Base-by-base conservation (phyloP, 2,329 filamentous ascomycete genomes). In the Huntiella savannae region DNA sequence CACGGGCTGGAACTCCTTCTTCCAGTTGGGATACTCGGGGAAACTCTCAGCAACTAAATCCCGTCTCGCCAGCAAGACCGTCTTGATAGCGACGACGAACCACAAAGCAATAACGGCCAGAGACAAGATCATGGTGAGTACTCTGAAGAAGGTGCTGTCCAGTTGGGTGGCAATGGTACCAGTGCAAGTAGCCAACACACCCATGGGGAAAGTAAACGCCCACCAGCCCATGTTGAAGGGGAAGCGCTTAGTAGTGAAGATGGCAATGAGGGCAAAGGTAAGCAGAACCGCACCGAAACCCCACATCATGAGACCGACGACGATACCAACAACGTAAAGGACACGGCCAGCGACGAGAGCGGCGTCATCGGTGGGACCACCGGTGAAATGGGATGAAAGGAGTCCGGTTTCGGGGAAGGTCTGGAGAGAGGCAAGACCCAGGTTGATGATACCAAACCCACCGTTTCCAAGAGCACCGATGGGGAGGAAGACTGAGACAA, bases 381-480 rank as follows among this genome's bases (percentile, higher is more conserved):
- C 41, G 1, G 57, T 35, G 56, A 53, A 8, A 55, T 58, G 16
- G 57, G 13, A 35, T 5, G 50, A 19, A 13, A 79, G 71, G 0
- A 62, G 60, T 45, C 52, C 55, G 1, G 60, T 64, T 37, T 59
- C 45, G 0, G 62, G 63, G 15, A 69, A 55, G 2, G 67, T 48
- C 3, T 56, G 53, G 42, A 67, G 53, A 3, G 70, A 66, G 3
- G 68, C 64, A 40, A 64, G 63, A 5, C 71, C 71, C 3, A 67
- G 59, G 52, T 71, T 65, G 57, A 70, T 64, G 36, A 69, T 67
- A 42, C 64, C 70, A 55, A 71, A 82, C 1, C 73, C 75, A 11
- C 77, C 78, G 56, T 79, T 75, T 0, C 77, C 77, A 0, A 81
- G 60, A 0, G 78, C 77, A 0, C 79, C 77, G 0, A 82, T 63